Base-by-base conservation (phyloP, 148 eudicot genomes). In the Camellia sinensis region DNA sequence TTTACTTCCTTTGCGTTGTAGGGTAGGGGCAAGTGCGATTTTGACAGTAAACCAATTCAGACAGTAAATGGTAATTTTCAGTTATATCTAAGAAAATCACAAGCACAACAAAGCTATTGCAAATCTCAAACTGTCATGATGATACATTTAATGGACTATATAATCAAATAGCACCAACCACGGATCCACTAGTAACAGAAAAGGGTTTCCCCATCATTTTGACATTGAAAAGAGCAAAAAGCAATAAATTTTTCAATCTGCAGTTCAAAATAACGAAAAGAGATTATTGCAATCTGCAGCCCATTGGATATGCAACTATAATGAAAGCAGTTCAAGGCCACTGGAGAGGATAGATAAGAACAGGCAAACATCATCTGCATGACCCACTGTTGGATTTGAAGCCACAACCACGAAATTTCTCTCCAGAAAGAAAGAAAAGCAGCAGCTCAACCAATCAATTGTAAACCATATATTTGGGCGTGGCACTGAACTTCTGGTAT, bases 401-500 rank as follows among this genome's bases (percentile, higher is more conserved):
- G 29, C 50, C 77, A 54, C 48, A 40, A 13, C 75, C 61, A 11
- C 29, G 29, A 29, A 11, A 21, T 19, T n/a, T 22, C 61, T 72
- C 60, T 10, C 52, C 56, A 11, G 40, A 43, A 60, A 59, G 18
- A 37, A 57, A 57, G 64, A 52, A 11, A 10, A 0, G 8, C 29
- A 57, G 59, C 46, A 40, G 64, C 22, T 3, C 29, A 29, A 19
- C n/a, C 52, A n/a, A 68, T 89, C 85, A 94, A 64, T 94, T 94
- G 90, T 94, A 94, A 78, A 94, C 97, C 98, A 94, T 94, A 66
- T 94, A 94, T 77, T 94, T 94, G 21, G 98, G 98, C 3, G 98
- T 94, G 40, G 99, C 98, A 79, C 99, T 96, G 83, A 96, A 96
- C 84, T 94, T 96, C 86, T 96, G 98, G 81, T 94, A 94, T 2